Conservation (phyloP, 768 basidiomycete genomes). For the Lyophyllum atratum region DNA sequence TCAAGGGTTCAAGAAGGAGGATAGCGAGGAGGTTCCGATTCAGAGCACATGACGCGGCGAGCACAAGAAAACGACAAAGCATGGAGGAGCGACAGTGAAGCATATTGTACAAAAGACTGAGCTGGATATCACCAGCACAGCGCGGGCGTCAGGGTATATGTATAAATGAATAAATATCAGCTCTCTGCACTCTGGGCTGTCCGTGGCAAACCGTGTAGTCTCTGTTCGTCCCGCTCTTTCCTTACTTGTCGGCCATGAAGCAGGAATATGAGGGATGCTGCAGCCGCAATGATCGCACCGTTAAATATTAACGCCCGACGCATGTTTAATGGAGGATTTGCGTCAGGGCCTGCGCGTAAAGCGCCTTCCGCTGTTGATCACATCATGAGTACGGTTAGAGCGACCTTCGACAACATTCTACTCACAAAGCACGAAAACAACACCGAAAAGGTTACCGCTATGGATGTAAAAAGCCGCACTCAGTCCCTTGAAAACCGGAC, state of each 20-base stretch:
- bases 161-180: slow-evolving; percentile 2
- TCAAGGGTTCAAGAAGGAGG: slow-evolving; percentile 66
- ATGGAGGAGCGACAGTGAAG: background rate
- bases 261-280: slow-evolving; percentile 46
- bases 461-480: background rate
- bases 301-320: slow-evolving; percentile 66
- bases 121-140: background rate
- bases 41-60: background rate
- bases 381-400: background rate
- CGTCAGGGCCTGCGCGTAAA: slow-evolving; percentile 60
- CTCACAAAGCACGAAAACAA: slow-evolving; percentile 65
- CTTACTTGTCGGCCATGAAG: slow-evolving; percentile 64
- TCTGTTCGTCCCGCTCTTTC: slow-evolving; percentile 62
- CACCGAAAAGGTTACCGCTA: slow-evolving; percentile 67
- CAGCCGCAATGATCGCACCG: slow-evolving; percentile 46
- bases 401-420: background rate
- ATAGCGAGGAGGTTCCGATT: background rate
- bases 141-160: background rate
- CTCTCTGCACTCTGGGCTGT: background rate
- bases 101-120: background rate
- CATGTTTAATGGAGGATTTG: slow-evolving; percentile 77
- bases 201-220: slow-evolving; percentile 19
- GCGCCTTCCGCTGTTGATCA: slow-evolving; percentile 57
- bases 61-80: background rate
- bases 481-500: background rate